Percentiles rank a stretch among this genome's conserved stretches.
These are phyloP conservation scores for Lojkania enalia DNA, from an alignment of 2,329 filamentous ascomycete species.

Conservation along the genomic window DNA sequence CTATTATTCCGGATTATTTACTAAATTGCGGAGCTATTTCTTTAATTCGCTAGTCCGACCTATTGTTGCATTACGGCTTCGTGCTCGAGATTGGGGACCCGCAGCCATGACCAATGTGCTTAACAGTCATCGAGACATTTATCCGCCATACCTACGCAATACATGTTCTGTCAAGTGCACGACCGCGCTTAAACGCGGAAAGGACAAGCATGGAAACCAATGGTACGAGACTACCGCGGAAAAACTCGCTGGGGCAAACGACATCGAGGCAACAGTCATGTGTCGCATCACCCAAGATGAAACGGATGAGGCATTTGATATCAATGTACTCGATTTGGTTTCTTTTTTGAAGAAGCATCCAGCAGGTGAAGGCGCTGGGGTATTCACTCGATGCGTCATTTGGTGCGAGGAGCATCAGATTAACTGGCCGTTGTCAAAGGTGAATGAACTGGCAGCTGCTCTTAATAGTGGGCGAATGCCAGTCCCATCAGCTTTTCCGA, in stretches of 20 bases:
- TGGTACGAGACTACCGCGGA: conserved; percentile 17
- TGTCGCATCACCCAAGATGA: conserved; percentile 17
- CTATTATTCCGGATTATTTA: background rate
- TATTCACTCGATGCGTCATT: conserved; percentile 34
- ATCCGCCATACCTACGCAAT: conserved; percentile 31
- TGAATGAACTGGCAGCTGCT: too few species aligned
- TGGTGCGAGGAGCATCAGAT: conserved; percentile 24
- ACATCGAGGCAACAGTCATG: conserved; percentile 25
- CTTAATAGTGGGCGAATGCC: too few species aligned
- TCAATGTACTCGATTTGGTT: conserved; percentile 19
- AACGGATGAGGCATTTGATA: conserved; percentile 13
- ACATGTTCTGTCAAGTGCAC: conserved; percentile 36
- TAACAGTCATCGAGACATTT: conserved; percentile 28
- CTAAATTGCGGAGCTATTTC: conserved; percentile 22
- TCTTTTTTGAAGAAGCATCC: conserved; percentile 26
- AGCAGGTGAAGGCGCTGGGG: conserved; percentile 13
- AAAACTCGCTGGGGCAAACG: conserved; percentile 13
- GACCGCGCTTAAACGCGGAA: conserved; percentile 25
- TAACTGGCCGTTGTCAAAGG: background rate
- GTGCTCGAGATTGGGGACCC: conserved; percentile 30
- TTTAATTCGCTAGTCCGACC: conserved; percentile 32
- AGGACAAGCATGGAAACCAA: conserved; percentile 13
- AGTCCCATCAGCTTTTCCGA: too few species aligned
- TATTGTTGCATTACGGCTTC: conserved; percentile 29
- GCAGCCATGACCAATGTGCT: conserved; percentile 22